A percentile compares a stretch with the other conserved stretches of the same genome.
These are phyloP conservation scores for Ustilago xerochloae DNA, from an alignment of 1,284 basidiomycete genomes.

Conservation along the genomic window DNA sequence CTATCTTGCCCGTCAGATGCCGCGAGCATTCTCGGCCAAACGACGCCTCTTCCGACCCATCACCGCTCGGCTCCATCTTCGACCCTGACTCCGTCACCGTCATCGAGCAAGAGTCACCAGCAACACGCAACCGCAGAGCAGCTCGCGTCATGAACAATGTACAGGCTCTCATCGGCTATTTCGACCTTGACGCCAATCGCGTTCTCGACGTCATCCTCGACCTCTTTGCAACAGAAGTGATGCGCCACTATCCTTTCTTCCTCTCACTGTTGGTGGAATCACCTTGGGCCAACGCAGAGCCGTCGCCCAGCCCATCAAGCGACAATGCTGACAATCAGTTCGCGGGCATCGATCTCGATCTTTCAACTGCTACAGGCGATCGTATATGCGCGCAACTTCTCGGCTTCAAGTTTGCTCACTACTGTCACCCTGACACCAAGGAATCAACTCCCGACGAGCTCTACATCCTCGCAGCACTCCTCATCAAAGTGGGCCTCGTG, in stretches of 20 bases:
- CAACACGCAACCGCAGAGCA: slow-evolving; percentile 58
- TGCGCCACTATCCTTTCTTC: slow-evolving; percentile 91
- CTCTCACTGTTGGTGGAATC: slow-evolving; percentile 84
- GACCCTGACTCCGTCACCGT: slow-evolving; percentile 29
- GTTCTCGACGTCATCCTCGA: slow-evolving; percentile 94
- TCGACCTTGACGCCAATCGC: slow-evolving; percentile 93
- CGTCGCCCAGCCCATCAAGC: slow-evolving; percentile 1
- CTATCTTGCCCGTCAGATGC: slow-evolving; percentile 73
- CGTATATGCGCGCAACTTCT: slow-evolving; percentile 81
- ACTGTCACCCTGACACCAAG: slow-evolving; percentile 73
- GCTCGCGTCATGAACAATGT: slow-evolving; percentile 63
- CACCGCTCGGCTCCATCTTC: slow-evolving; percentile 5
- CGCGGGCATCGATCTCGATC: slow-evolving; percentile 30
- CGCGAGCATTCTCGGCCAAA: slow-evolving; percentile 43
- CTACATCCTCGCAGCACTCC: slow-evolving; percentile 83
- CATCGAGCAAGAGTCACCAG: slow-evolving; percentile 49
- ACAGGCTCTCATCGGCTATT: slow-evolving; percentile 74
- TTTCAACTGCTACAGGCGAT: slow-evolving; percentile 71
- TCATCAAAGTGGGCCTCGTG: slow-evolving; percentile 88
- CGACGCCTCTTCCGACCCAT: neutral
- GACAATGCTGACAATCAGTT: slow-evolving; percentile 3
- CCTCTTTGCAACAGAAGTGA: slow-evolving; percentile 83
- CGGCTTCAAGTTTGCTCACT: slow-evolving; percentile 93
- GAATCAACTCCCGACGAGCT: slow-evolving; percentile 77
- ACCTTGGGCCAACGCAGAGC: slow-evolving; percentile 74